Conservation (phyloP, 2,329 filamentous ascomycete genomes). For the Elsinoe fawcettii region DNA sequence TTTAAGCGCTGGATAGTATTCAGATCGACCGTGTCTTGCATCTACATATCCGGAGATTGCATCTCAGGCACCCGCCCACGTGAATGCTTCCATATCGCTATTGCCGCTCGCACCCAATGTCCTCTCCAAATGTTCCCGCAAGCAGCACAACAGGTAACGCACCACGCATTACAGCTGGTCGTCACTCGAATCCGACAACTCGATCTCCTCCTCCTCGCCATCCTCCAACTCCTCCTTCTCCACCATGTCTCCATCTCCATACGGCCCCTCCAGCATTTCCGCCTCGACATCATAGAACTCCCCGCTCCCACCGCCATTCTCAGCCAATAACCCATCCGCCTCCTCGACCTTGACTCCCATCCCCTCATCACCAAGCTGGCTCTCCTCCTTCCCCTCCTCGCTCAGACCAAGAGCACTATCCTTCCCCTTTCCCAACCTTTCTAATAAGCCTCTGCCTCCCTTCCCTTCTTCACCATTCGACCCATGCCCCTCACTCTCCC, state of each 20-base stretch:
- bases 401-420: not conserved
- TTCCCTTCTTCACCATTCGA: not conserved
- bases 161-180: not conserved
- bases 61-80: not conserved
- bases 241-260: constrained; percentile 1
- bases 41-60: not conserved
- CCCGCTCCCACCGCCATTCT: constrained; percentile 3
- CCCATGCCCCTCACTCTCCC: not conserved
- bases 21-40: not conserved
- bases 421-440: not conserved
- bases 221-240: constrained; percentile 5
- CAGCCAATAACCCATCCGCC: not conserved
- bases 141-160: too few relatives aligned
- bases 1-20: not conserved
- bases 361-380: not conserved
- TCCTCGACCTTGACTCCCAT: not conserved
- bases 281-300: constrained; percentile 6
- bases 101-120: not conserved
- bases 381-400: not conserved
- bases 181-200: not conserved
- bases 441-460: not conserved
- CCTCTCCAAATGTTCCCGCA: not conserved
- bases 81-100: not conserved
- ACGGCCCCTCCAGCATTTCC: constrained; percentile 1
- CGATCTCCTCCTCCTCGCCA: not conserved